Conservation (phyloP, 352 stramenopile species). For the Phytophthora melonis region DNA sequence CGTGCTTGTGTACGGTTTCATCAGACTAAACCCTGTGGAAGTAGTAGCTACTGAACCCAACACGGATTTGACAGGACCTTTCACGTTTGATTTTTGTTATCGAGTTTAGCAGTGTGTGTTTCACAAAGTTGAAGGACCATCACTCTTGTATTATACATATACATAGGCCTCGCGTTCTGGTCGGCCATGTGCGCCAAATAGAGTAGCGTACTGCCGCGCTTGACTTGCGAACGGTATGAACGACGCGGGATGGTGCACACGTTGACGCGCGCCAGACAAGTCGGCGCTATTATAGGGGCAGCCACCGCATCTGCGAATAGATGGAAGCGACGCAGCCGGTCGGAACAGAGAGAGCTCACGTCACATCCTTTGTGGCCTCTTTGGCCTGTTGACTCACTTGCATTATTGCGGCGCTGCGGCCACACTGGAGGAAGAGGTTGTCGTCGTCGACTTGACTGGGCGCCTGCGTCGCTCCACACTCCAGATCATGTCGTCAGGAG, state of each 20-base stretch:
- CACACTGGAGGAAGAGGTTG: slow-evolving; percentile 35
- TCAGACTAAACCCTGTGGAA: not conserved
- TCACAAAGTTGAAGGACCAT: not conserved
- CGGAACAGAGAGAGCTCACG: not conserved
- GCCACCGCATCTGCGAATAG: not conserved
- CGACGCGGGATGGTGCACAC: not conserved
- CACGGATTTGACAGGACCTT: not conserved
- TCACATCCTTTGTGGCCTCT: too few relatives aligned
- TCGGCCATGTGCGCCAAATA: not conserved
- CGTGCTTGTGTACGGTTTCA: not conserved
- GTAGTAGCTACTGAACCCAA: slow-evolving; percentile 5
- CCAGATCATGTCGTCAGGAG: slow-evolving; percentile 15
- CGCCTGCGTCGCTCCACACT: slow-evolving; percentile 18
- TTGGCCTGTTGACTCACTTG: not conserved
- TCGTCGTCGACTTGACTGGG: slow-evolving; percentile 35
- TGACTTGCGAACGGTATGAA: not conserved
- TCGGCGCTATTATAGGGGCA: not conserved
- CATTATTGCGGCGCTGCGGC: slow-evolving; percentile 18
- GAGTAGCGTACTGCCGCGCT: not conserved
- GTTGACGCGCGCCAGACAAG: not conserved
- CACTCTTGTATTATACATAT: not conserved
- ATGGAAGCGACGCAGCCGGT: not conserved
- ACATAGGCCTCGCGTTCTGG: not conserved
- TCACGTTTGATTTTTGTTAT: not conserved
- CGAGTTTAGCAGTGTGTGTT: too few relatives aligned